Base-by-base conservation (phyloP, 495 filamentous ascomycete species). In the Talaromyces thailandensis region DNA sequence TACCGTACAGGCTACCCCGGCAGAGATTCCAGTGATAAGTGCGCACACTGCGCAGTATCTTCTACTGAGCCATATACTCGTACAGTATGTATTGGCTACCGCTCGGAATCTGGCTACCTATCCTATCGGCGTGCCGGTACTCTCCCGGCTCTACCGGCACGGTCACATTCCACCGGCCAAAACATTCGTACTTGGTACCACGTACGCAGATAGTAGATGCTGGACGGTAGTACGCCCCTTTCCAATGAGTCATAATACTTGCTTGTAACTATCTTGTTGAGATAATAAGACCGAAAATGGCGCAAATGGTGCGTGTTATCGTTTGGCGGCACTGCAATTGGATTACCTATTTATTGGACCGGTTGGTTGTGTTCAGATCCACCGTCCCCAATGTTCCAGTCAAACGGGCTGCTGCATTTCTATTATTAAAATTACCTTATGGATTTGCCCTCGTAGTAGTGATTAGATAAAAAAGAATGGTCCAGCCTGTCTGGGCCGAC, bases 121-220 rank as follows among this genome's bases (percentile, higher is more conserved):
- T n/a, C n/a, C 50, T 25, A 55, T 55, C 51, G 51, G 51, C 51
- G 51, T 55, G 51, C 51, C 51, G 51, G 51, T 52, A 25, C 48
- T 52, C 18, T 52, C n/a, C 51, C 51, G 51, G 51, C 51, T 28
- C 23, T 55, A 55, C 51, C 51, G 51, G 51, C 51, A 55, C 51
- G 51, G 51, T 55, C 51, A 55, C 51, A 29, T 28, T 55, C 43
- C 43, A 48, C 43, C n/a, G 40, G 7, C 43, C 18, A 3, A 11
- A 35, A 12, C 43, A 18, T 45, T n/a, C n/a, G 14, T 18, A 2
- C 12, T 5, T 40, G 12, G 35, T 40, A 16, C 12, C 21, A 48
- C 43, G 43, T 48, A 48, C 43, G 43, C 18, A 48, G 43, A 48
- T 21, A 48, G 43, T 8, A 48, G 43, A 48, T 21, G 21, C 35